phyloP scores from a whole-genome alignment of 75 land plant genomes.

The Cupressus sempervirens region DNA sequence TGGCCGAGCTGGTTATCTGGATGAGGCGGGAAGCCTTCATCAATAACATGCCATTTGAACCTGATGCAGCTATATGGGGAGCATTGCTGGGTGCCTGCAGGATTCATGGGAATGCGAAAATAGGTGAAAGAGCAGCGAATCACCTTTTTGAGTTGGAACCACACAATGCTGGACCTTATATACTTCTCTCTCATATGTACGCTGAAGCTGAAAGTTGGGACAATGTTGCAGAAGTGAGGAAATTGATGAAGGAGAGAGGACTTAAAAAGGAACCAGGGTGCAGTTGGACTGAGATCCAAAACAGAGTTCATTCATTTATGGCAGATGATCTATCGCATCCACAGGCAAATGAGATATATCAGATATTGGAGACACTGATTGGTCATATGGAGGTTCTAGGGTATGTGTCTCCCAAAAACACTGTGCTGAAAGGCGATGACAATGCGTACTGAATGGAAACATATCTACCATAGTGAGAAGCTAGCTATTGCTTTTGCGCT shows the following conservation, averaged over 20 bases:
- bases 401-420: slow-evolving; percentile 16
- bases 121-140: slow-evolving; percentile 33
- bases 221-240: slow-evolving; percentile 8
- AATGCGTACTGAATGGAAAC: slow-evolving; percentile 13
- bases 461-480: slow-evolving; percentile 34
- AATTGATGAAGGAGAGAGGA: slow-evolving; percentile 9
- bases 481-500: slow-evolving; percentile 46
- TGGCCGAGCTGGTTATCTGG: slow-evolving; percentile 27
- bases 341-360: slow-evolving; percentile 15
- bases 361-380: slow-evolving; percentile 18
- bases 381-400: slow-evolving; percentile 13
- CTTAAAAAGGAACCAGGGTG: slow-evolving; percentile 11
- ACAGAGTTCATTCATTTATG: slow-evolving; percentile 23
- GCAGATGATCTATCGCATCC: slow-evolving; percentile 19
- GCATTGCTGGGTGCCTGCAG: slow-evolving; percentile 56
- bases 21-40: slow-evolving; percentile 28
- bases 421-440: slow-evolving; percentile 14
- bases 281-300: slow-evolving; percentile 12
- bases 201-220: slow-evolving; percentile 6
- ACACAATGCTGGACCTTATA: slow-evolving; percentile 11
- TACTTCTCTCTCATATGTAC: slow-evolving; percentile 21
- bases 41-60: slow-evolving; percentile 13
- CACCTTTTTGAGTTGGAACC: slow-evolving; percentile 16
- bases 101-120: slow-evolving; percentile 38
- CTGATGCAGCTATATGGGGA: slow-evolving; percentile 38